phyloP scores from a whole-genome alignment of 257 asterid genomes.

The Nicotiana knightiana region DNA sequence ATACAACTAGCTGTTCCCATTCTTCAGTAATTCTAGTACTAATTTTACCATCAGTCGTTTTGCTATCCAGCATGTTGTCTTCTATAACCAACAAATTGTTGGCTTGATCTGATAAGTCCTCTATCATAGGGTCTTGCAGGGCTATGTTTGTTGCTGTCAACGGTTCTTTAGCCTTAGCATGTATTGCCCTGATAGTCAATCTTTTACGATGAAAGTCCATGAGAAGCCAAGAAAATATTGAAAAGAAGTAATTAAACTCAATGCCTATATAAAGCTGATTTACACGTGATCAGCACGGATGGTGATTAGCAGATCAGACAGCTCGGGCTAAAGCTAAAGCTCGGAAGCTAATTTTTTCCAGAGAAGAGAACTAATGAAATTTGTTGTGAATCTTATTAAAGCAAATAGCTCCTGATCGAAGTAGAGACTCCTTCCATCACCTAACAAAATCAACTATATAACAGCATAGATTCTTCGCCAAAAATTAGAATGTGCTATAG shows the following conservation, averaged over 20 bases:
- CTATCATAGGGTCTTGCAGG: constrained; percentile 26
- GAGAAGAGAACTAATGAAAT: neutral
- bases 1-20: constrained; percentile 74
- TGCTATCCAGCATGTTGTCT: constrained; percentile 25
- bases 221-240: neutral
- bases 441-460: neutral
- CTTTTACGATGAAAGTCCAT: neutral
- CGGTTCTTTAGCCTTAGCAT: constrained; percentile 38
- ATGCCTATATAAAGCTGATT: neutral
- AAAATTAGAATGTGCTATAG: neutral
- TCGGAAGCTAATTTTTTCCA: neutral
- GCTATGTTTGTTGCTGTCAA: constrained; percentile 25
- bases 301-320: neutral
- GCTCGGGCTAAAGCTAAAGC: neutral
- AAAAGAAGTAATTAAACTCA: neutral
- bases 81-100: constrained; percentile 17
- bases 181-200: constrained; percentile 49
- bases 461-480: neutral
- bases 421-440: neutral
- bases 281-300: neutral
- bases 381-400: neutral
- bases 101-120: constrained; percentile 23
- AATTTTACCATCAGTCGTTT: constrained; percentile 24
- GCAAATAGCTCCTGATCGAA: neutral
- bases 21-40: constrained; percentile 45